Evolutionary conservation across 805 yeast species (phyloP), one percentile per base, ranked within the genome.

Genomic region (Zygosaccharomyces bisporus): DNA sequence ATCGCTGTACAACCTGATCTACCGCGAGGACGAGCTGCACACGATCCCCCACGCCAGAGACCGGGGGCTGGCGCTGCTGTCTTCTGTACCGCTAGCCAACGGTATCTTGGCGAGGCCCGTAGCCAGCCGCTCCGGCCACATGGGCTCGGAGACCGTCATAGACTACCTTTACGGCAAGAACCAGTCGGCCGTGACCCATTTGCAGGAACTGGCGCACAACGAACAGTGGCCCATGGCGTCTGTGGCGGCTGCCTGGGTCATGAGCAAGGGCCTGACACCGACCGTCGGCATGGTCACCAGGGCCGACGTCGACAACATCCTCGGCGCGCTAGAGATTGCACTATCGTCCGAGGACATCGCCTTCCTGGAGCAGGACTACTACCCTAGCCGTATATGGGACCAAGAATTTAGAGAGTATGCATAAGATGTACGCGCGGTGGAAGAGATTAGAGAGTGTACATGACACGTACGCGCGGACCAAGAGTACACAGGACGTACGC

Each of bases 1-100:
- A 61, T 74, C 74, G 49, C 73, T 64, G 55, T 77, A 79, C 61
- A 80, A 78, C 53, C 64, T 80, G 49, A 39, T 80, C 3, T 68
- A 76, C 51, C 67, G 87, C 12, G 85, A 80, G 55, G 86, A 80
- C 44, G 87, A 81, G 57, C 63, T 78, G 13, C 86, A 81, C 55
- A 66, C 79, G 72, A 75, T 71, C 47, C 77, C 75, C 19, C 81
- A 66, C 57, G 77, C 83, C 50, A 63, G 73, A 16, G 67, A 64
- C 35, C 72, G 73, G n/a, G 74, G 74, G 6, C 75, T 81, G 29
- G 83, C 81, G 1, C 43, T 79, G 13, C 69, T 78, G 41, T 85
- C 86, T 6, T 81, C 79, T 78, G 73, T 80, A 8, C 84, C 85
- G 30, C 60, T 70, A 45, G 80, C 80, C 6, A 63, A 75, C 47